Evolutionary conservation across 73 alveolate genomes (phyloP).

Genomic region (Urostyla sp.): DNA sequence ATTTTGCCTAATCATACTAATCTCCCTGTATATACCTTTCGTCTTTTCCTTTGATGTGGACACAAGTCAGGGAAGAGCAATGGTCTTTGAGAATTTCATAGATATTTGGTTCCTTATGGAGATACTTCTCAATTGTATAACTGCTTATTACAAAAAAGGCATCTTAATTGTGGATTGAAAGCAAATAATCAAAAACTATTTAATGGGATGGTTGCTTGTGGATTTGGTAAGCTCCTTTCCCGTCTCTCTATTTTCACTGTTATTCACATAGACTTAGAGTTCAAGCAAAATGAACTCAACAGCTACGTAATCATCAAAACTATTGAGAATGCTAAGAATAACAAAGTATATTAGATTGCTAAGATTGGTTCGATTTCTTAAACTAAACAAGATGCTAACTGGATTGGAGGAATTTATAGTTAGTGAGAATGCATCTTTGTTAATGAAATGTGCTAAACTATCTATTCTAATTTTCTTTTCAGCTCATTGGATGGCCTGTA

Average conservation of each 20-base stretch:
- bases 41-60: conserved; percentile 50
- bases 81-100: conserved; percentile 41
- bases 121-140: conserved; percentile 44
- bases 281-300: too few species aligned
- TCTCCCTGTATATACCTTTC: conserved; percentile 62
- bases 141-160: conserved; percentile 67
- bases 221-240: conserved; percentile 34
- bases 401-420: conserved; percentile 50
- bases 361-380: conserved; percentile 20
- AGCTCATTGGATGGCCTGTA: conserved; percentile 68
- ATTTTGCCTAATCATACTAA: conserved; percentile 34
- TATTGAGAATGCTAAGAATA: conserved; percentile 40
- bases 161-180: conserved; percentile 12
- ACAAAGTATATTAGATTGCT: conserved; percentile 26
- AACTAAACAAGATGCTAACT: conserved; percentile 7
- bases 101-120: conserved; percentile 63
- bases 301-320: conserved; percentile 19
- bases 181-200: neutral
- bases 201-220: conserved; percentile 6
- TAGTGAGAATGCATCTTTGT: conserved; percentile 32
- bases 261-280: too few species aligned
- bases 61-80: conserved; percentile 17
- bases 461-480: conserved; percentile 14
- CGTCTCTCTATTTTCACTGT: conserved; percentile 29
- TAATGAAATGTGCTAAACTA: conserved; percentile 22